Percentiles rank a stretch among this genome's conserved stretches.
These are phyloP conservation scores for Urochloa ruziziensis DNA, from an alignment of 176 grass and related monocot species.

Conservation along the genomic window DNA sequence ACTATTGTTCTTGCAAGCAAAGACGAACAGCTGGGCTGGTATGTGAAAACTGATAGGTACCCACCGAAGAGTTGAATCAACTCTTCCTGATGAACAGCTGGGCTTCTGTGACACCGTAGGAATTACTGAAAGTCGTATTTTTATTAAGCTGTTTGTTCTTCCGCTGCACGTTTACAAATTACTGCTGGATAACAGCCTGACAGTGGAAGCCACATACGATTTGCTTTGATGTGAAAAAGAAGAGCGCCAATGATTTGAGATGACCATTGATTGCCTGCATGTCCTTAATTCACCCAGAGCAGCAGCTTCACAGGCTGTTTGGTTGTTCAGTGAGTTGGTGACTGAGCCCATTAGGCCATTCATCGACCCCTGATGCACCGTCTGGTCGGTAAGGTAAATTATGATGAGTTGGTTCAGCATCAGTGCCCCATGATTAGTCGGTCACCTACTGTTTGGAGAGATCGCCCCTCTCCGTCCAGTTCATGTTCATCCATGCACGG, in stretches of 20 bases:
- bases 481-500: not conserved
- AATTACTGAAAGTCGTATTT: not conserved
- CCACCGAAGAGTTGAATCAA: not conserved
- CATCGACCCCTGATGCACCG: not conserved
- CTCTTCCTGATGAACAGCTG: too few relatives aligned
- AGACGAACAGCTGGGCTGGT: slow-evolving; percentile 9
- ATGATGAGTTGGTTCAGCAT: not conserved
- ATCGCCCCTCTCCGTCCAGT: not conserved
- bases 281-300: not conserved
- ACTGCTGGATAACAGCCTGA: not conserved
- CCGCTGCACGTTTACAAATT: not conserved
- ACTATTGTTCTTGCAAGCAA: slow-evolving; percentile 19
- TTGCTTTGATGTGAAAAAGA: not conserved
- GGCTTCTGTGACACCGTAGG: not conserved
- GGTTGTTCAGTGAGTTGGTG: not conserved
- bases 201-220: not conserved
- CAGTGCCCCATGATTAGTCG: not conserved
- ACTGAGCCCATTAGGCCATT: not conserved
- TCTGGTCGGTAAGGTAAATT: not conserved
- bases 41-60: not conserved
- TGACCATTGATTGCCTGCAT: not conserved
- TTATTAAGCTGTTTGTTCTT: not conserved
- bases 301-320: not conserved
- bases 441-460: not conserved
- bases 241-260: not conserved